Evolutionary conservation across 306 rosid genomes (phyloP).

Genomic region (Sesbania bispinosa): DNA sequence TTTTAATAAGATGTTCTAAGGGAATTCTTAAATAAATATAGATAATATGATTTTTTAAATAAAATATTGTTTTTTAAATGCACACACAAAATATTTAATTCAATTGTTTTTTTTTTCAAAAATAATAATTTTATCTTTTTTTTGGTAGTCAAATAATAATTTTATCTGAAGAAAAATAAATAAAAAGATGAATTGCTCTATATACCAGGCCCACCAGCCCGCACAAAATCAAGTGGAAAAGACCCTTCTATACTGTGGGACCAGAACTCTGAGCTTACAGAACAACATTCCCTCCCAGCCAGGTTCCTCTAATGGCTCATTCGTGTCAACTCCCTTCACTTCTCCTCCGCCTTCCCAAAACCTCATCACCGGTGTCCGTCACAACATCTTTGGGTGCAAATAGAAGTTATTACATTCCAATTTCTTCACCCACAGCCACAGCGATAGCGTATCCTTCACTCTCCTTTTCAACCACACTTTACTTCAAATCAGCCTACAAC

Average conservation of each 20-base stretch:
- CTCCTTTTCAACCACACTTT: constrained; percentile 44
- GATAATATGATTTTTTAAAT: no score
- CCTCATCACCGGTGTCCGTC: not conserved
- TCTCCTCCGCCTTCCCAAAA: not conserved
- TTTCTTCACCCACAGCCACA: constrained; percentile 5
- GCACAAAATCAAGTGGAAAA: not conserved
- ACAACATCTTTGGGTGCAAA: not conserved
- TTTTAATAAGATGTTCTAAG: no score
- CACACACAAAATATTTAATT: no score
- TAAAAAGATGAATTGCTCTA: no score
- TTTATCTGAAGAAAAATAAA: no score
- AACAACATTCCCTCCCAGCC: not conserved
- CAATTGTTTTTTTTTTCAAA: no score
- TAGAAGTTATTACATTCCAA: not conserved
- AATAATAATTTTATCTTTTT: no score
- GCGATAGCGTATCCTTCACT: constrained; percentile 44
- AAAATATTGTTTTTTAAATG: no score
- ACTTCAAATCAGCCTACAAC: constrained; percentile 51
- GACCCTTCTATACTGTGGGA: not conserved
- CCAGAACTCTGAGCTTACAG: not conserved
- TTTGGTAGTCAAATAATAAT: no score
- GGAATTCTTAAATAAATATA: no score
- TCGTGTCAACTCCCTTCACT: not conserved
- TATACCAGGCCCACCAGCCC: not conserved
- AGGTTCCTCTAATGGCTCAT: constrained; percentile 5